Base-by-base conservation (phyloP, 169 alveolate species). In the Neospora caninum region DNA sequence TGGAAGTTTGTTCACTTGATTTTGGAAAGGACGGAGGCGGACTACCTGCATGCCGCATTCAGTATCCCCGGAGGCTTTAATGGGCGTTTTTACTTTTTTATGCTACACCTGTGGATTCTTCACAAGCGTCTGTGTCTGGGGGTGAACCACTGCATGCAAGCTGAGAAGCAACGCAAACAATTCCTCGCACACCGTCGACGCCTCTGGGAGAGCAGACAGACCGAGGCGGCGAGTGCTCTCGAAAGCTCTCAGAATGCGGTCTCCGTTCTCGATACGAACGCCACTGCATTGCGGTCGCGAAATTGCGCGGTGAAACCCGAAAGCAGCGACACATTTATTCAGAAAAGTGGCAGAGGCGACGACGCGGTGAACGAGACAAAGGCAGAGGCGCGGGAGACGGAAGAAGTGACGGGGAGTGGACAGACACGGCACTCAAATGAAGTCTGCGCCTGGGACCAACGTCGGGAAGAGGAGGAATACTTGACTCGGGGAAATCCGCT, bases 11-110 rank as follows among this genome's bases (percentile, higher is more conserved):
- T 89, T 27, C 93, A 89, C 43, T 25, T 89, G 27, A 89, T 89
- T n/a, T 49, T 89, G 58, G 93, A 89, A 53, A 25, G 93, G 54
- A 82, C 80, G 41, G 93, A 89, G 39, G 64, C 88, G 38, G 84
- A 54, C 34, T 39, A 27, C 42, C 31, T 54, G 49, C 92, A 27
- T 39, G 69, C 87, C 31, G 93, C 93, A 7, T 88, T 88, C 42
- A 49, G 9, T 10, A 64, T 88, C n/a, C 93, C 93, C 0, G 73
- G 42, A 34, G 93, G 93, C 54, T 88, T 88, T 42, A 88, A 88
- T 31, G 93, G 93, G 27, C 64, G 67, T 25, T 88, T 88, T 38
- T 73, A 73, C 84, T 73, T 88, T 36, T 88, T 67, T n/a, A 29
- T 88, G 41, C 10, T 88, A 18, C 93, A 88, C 39, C 80, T 88